Base-by-base conservation (phyloP, 345 rosid species). In the Gossypium australe region DNA sequence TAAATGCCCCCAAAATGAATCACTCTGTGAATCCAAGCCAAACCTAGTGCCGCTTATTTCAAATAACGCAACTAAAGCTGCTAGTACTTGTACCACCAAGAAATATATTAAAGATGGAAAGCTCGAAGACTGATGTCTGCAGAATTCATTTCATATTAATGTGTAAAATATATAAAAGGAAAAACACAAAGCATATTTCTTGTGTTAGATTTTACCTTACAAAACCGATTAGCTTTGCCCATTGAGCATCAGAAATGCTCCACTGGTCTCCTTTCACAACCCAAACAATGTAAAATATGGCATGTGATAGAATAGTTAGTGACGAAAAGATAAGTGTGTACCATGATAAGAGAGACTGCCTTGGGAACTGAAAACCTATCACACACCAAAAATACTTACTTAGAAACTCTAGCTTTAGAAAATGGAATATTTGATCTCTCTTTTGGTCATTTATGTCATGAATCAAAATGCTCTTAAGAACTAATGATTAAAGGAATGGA, bases 201-300 rank as follows among this genome's bases (percentile, higher is more conserved):
- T 45, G 70, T 11, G 43, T 62, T 64, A 77, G 59, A 68, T 51
- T 57, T 72, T 64, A 87, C 88, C 90, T 80, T 44, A 55, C 38
- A 52, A 87, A 85, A 58, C 90, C 90, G 0, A 83, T 76, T 61
- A 85, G 70, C 74, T 82, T 80, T 27, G 82, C 83, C 88, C 88
- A 87, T 63, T 77, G 78, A 76, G 83, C 78, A 80, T 82, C 84
- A 66, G 67, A 69, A 70, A 73, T 78, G 65, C 75, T 81, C 86
- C 88, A 85, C 47, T 82, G 75, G 45, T 83, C 85, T 61, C 85
- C 84, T 60, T 79, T 75, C 63, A 83, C 57, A 73, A 80, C 72
- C 80, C 82, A 83, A 27, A 80, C 72, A 72, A 82, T 75, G 72
- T 81, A 78, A 76, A 85, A 81, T 72, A 76, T 67, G 70, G 84